Conservation (phyloP, 129 eudicot species). For the Helianthus tuberosus region DNA sequence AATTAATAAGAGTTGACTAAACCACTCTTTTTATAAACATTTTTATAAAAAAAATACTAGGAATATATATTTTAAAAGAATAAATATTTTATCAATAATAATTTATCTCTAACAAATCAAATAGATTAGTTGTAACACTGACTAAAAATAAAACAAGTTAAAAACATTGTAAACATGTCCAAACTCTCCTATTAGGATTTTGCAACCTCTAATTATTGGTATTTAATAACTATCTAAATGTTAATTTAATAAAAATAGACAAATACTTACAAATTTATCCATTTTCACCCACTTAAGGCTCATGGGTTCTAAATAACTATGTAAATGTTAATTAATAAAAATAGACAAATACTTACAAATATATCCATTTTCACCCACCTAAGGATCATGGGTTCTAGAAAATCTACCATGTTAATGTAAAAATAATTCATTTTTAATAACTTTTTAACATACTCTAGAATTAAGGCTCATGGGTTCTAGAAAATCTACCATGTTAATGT, state of each 20-base stretch:
- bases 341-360: no score
- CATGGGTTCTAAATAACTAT: not conserved
- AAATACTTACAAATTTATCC: not conserved
- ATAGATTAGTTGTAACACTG: not conserved
- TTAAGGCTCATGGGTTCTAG: not conserved
- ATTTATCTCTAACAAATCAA: no score
- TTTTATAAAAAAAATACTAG: not conserved
- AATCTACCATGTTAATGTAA: not conserved
- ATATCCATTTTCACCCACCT: not conserved
- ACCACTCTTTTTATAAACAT: not conserved
- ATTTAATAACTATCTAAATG: not conserved
- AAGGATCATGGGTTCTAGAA: not conserved
- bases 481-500: not conserved
- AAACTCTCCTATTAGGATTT: not conserved
- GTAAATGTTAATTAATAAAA: no score
- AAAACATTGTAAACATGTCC: no score
- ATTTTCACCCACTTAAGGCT: not conserved
- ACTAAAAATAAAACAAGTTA: no score
- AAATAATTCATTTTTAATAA: not conserved
- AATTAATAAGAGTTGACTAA: constrained; percentile 4
- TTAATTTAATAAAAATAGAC: no score
- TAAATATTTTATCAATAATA: no score
- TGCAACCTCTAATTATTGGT: not conserved
- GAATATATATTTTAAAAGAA: not conserved
- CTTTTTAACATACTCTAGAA: not conserved